Base-by-base conservation (phyloP, 495 filamentous ascomycete species). In the Aspergillus coremiiformis region DNA sequence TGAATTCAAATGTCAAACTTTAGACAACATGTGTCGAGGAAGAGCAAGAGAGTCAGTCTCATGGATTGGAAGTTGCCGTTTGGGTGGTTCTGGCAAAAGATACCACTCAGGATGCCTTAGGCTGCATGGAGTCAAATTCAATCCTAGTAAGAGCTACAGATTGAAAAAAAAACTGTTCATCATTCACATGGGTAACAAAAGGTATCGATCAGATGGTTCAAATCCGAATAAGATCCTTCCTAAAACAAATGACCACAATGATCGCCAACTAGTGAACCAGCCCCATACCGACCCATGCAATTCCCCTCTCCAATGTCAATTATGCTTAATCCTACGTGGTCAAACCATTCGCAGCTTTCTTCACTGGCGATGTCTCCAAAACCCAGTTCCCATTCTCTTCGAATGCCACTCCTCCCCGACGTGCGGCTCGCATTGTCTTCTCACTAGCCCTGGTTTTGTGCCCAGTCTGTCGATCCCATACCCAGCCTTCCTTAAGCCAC, bases 401-500 rank as follows among this genome's bases (percentile, higher is more conserved):
- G 58, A 79, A 80, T 12, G 74, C 80, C 27, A 87, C 74, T 11
- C 82, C 72, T 3, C 84, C 81, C 43, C 71, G 70, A 30, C 74
- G 64, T 3, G 86, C 84, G 29, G 82, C 80, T 43, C 67, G 70
- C 55, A 84, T 72, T 55, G 80, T 57, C 52, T 79, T 74, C 14
- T 76, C 77, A 33, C 73, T 63, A 4, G 87, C 78, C 41, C 70
- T 57, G 44, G 75, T 75, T 54, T 75, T 76, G 39, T 85, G 72
- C 0, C 89, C 90, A 0, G 86, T 89, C 47, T 72, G 59, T 0
- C 79, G 79, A 70, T 96, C 81, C 89, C 90, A 96, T 11, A 78
- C 70, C 77, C 82, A 89, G 1, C 91, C 92, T 54, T 94, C 86
- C 50, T 84, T 83, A 49, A 89, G 74, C 92, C 93, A 96, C 77